phyloP scores from a whole-genome alignment of 1,284 basidiomycete species.

The Neolentinus lepideus region DNA sequence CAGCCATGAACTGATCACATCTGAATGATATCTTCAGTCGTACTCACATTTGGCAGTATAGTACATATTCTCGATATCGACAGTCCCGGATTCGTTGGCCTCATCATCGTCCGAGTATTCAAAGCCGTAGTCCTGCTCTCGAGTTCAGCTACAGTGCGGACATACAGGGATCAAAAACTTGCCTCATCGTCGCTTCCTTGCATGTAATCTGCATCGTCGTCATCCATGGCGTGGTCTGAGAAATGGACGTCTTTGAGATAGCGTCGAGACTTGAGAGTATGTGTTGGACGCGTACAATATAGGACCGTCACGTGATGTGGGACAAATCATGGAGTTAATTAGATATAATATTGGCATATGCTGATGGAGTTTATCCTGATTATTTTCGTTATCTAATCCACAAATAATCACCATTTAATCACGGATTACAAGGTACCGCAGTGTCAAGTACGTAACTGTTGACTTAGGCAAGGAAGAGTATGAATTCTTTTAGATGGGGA shows the following conservation, averaged over 20 bases:
- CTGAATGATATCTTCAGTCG: neutral
- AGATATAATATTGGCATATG: no score
- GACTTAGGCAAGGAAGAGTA: no score
- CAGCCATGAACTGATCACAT: slow-evolving; percentile 2
- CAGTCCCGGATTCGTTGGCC: slow-evolving; percentile 70
- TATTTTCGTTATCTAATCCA: no score
- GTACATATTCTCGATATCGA: slow-evolving; percentile 98
- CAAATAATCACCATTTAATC: no score
- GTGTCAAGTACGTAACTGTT: no score
- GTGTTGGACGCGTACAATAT: no score
- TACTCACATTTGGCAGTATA: slow-evolving; percentile 90
- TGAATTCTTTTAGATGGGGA: no score
- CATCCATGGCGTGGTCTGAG: slow-evolving; percentile 52
- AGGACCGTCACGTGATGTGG: no score
- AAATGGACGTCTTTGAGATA: neutral
- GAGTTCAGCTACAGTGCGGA: slow-evolving; percentile 4
- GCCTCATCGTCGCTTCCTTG: slow-evolving; percentile 78
- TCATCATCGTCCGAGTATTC: slow-evolving; percentile 93
- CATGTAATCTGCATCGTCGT: slow-evolving; percentile 87
- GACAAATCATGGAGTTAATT: no score
- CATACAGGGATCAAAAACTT: slow-evolving; percentile 9
- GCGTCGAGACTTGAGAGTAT: neutral
- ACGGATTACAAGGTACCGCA: no score
- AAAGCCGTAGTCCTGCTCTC: slow-evolving; percentile 87
- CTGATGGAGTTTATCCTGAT: no score